Evolutionary conservation across 2,329 filamentous ascomycete species (phyloP), one percentile per base, ranked within the genome.

Genomic region (Dactylella cylindrospora): DNA sequence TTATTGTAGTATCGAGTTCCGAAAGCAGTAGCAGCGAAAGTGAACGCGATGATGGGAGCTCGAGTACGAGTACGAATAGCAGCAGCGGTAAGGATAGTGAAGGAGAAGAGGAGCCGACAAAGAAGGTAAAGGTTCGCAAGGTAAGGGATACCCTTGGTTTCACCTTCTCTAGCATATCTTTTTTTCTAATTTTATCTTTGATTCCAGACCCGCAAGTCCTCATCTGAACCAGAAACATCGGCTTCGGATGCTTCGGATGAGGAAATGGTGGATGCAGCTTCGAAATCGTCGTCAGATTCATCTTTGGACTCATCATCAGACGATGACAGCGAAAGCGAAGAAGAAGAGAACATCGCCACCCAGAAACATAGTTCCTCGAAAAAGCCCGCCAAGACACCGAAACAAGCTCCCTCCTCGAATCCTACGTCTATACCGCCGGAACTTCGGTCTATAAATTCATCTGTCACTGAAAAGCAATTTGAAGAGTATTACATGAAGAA

Each of bases 401-500:
- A 44, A 36, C 52, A 38, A 0, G 33, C 49, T 4, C 46, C 55
- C 9, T 47, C 57, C 2, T 32, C 36, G 8, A 49, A 49, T 8
- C 32, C 35, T 2, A 8, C 39, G 12, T 50, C 51, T 5, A 64
- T 55, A 57, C 50, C 59, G 3, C 3, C 45, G 1, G 49, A 55
- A 22, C 40, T 57, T 9, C 44, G 41, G 7, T 45, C 44, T 3
- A 35, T 55, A 20, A 46, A 22, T 1, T 49, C 49, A 5, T 47
- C 43, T 5, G 38, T 35, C 23, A 57, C 51, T 3, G 59, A 64
- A 38, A 55, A 55, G 23, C 31, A 64, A 31, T 55, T 57, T 10
- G 59, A 64, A 25, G 52, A 64, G 45, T 57, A 64, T 32, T 55
- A 64, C 20, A 45, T 57, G 59, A 64, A 64, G 22, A 57, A 57